Base-by-base conservation (phyloP, 345 rosid genomes). In the Lepidium aucheri region DNA sequence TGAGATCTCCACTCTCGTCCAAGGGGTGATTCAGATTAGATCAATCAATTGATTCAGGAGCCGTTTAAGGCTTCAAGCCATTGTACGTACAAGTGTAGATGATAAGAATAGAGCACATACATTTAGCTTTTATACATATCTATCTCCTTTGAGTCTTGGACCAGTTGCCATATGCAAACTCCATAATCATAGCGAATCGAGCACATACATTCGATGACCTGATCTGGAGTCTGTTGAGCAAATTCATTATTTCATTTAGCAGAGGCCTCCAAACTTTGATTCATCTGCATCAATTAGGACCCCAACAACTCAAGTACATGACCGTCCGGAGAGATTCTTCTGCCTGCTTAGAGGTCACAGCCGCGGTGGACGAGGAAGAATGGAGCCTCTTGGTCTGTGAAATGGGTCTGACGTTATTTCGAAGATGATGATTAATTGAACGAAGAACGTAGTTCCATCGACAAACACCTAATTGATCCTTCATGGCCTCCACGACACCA, bases 221-320 rank as follows among this genome's bases (percentile, higher is more conserved):
- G 36, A 59, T 9, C 10, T 28, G 15, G 42, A 33, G 7, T 44
- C 12, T 36, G 4, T 24, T 24, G 43, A 35, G 30, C 5, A 33
- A 34, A 53, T 26, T 26, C 30, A 26, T 26, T 26, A 26, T 26
- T 26, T 26, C 30, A 26, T 26, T 4, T 4, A 26, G 30, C 1
- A 26, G 6, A 26, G 6, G 30, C 30, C 0, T 28, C 7, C 32
- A 28, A 45, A 45, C 50, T 6, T 18, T 4, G 38, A 51, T 47
- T 7, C 13, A 0, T 49, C 4, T 22, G 17, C 8, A 53, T 54
- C 59, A 82, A 16, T 54, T 70, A 33, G 90, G 84, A 76, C 87
- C 87, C 90, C 85, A 85, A 59, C 85, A 85, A 63, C 85, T 79
- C 74, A 85, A 77, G 66, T 79, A 83, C 87, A 83, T 83, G 58